Base-by-base conservation (phyloP, 1,139 yeast species). In the Protomyces macrosporus region DNA sequence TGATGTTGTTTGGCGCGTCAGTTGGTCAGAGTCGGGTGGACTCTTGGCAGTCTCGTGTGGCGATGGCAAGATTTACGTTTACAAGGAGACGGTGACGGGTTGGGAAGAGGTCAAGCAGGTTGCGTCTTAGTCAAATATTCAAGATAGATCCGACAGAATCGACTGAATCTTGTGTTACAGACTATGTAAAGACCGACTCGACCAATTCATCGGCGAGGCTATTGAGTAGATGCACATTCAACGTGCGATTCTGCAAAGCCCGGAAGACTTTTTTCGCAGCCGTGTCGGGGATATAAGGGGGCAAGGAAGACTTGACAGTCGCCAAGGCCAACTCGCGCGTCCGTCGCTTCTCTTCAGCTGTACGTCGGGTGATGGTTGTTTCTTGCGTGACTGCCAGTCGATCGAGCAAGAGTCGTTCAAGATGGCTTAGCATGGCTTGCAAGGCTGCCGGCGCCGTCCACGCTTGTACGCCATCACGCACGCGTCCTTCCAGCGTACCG, bases 41-140 rank as follows among this genome's bases (percentile, higher is more conserved):
- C 87, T 95, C 54, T 82, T 93, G 72, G 99, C 99, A 3, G 90
- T 93, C 53, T 85, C 95, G 63, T 97, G 98, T 48, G 98, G 98
- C 63, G 98, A 93, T 75, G 91, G 91, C 76, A 90, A 88, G 77
- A 93, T 93, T 55, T 90, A 96, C 53, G 82, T 93, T 75, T 95
- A 98, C 98, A 91, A 90, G 78, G 98, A 95, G 77, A 89, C 87
- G 73, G 79, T 91, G 70, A 86, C 86, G 72, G 98, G 98, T 61
- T 93, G 98, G 98, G 97, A 91, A 77, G 81, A 90, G 67, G 97
- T 97, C 42, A 98, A 97, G 63, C 95, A 87, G 73, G 93, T 93
- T 69, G 93, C 88, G 70, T 95, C 88, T 76, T 88, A 77, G 70
- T 42, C 40, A 23, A 12, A 3, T 4, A 10, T 1, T 1, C 3